Base-by-base conservation (phyloP, 2,329 filamentous ascomycete genomes). In the Aureobasidium zeae region DNA sequence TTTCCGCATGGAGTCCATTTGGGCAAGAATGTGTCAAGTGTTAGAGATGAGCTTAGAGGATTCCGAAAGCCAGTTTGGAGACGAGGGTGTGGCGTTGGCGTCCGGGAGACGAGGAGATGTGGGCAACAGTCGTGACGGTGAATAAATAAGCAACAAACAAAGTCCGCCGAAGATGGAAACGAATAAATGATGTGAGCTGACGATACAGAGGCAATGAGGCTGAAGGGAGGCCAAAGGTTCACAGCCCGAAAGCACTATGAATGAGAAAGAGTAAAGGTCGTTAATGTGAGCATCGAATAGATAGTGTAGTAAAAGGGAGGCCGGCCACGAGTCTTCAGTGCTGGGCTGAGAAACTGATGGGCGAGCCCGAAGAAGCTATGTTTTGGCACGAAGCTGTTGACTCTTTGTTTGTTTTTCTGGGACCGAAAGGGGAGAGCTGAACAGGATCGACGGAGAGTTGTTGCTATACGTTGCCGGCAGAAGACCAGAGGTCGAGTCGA, bases 1-100 rank as follows among this genome's bases (percentile, higher is more conserved):
- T 67, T 87, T 79, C 69, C 81, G 79, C 72, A 94, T 77, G 72
- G 86, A 94, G 69, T 87, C 85, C 86, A 94, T 83, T 22, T 33
- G 39, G 15, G 39, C 30, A 17, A 34, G 32, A 29, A 32, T 43
- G 39, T 33, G 29, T 31, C 28, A 25, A 32, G 31, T 21, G 31
- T 41, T 41, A 24, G 39, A 25, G 10, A 29, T 21, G 37, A 41
- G 19, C 19, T 33, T 34, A n/a, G 3, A 29, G 26, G 37, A 31
- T 33, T 46, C 34, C 37, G 39, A 35, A 35, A 39, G 36, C 35
- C 36, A 28, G 34, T 32, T 17, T 35, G 24, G 39, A 43, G 39
- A 43, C 15, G 21, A 34, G 13, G 15, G 36, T 8, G 34, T 33
- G 39, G 22, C 30, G 21, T 28, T 43, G 39, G 22, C 26, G 39